phyloP scores from a whole-genome alignment of 306 rosid genomes.

The Neltuma alba region DNA sequence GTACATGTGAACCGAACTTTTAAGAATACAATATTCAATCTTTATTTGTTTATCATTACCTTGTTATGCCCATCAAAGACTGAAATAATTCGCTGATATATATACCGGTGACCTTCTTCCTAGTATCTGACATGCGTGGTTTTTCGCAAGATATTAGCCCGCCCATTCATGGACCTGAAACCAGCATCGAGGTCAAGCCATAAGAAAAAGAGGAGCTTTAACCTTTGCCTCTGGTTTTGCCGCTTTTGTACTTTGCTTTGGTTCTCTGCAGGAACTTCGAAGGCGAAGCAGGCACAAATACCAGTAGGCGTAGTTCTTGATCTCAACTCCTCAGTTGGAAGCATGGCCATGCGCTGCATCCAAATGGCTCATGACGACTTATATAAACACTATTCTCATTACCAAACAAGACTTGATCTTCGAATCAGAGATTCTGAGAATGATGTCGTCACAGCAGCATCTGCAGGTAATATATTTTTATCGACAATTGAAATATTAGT shows the following conservation, averaged over 20 bases:
- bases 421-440: background rate
- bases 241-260: background rate
- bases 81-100: no score
- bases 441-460: background rate
- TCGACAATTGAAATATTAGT: no score
- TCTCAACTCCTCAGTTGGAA: constrained; percentile 27
- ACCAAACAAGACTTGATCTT: constrained; percentile 9
- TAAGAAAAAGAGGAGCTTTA: background rate
- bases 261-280: background rate
- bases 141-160: no score
- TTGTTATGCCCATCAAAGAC: no score
- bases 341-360: constrained; percentile 30
- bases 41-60: no score
- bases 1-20: no score
- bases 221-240: background rate
- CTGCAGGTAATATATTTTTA: background rate
- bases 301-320: constrained; percentile 44
- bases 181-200: no score
- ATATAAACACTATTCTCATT: background rate
- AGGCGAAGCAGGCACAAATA: constrained; percentile 18
- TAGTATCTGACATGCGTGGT: no score
- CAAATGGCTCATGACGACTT: constrained; percentile 28
- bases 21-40: no score
- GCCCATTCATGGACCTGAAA: no score
- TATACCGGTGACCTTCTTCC: no score